Evolutionary conservation across 2,329 filamentous ascomycete species (phyloP).

Genomic region (Microsporum audouinii): DNA sequence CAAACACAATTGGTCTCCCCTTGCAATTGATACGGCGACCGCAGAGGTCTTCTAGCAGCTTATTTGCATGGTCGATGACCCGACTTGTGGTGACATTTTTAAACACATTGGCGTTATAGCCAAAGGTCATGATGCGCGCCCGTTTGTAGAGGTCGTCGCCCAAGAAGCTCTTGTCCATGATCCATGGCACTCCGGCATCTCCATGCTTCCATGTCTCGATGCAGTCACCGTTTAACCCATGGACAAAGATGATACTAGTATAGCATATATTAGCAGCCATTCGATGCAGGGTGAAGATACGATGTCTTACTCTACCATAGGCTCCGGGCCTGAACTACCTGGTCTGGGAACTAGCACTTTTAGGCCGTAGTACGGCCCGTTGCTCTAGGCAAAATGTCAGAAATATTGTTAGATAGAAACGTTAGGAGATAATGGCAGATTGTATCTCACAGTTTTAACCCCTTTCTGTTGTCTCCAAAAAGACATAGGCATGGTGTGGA

Average conservation of each 20-base stretch:
- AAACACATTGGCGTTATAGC: not conserved
- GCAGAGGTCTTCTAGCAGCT: not conserved
- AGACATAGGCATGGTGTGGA: too few species aligned
- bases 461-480: too few species aligned
- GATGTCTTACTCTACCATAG: not conserved
- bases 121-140: not conserved
- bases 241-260: constrained; percentile 1
- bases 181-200: not conserved
- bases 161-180: not conserved
- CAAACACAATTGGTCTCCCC: constrained; percentile 11
- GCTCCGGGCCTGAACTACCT: not conserved
- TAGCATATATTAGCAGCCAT: not conserved
- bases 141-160: not conserved
- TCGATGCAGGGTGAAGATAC: not conserved
- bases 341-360: not conserved
- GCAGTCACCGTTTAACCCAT: not conserved
- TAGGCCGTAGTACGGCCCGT: not conserved
- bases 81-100: not conserved
- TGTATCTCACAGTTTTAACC: too few species aligned
- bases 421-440: too few species aligned
- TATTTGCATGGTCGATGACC: not conserved
- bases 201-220: not conserved
- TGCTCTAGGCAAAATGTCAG: too few species aligned
- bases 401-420: too few species aligned
- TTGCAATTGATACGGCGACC: not conserved